Evolutionary conservation across 2,329 filamentous ascomycete genomes (phyloP), one percentile per base, ranked within the genome.

Genomic region (Penicillium sp.): DNA sequence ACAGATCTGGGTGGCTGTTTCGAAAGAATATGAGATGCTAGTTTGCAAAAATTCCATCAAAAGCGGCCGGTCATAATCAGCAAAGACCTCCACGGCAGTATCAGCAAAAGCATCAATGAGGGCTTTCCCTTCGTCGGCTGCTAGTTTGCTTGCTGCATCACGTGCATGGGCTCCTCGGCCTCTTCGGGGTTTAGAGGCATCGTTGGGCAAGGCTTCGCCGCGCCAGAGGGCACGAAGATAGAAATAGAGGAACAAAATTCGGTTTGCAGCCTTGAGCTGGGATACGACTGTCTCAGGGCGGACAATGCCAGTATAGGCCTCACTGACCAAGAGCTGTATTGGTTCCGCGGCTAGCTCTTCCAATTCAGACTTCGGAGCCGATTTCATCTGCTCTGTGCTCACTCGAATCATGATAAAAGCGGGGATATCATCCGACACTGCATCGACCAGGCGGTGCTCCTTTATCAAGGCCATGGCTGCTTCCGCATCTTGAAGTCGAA

Each of bases 401-500:
- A 99, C 90, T n/a, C 93, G 87, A 55, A 99, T 85, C 65, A 92
- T 84, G 58, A 99, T 89, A 69, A 99, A 91, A 38, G 91, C 89
- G 4, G 93, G 89, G 38, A 99, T 93, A 73, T 99, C 93, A 70
- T 97, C 93, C 0, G 87, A 87, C 13, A 98, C 88, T 1, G 92
- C 89, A 70, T 96, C 93, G 0, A 96, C 88, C n/a, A 99, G 83
- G 73, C 96, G 93, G 69, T 92, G 90, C 42, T 97, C 91, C 62
- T 88, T 87, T 69, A 99, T 96, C 60, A 99, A 79, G 13, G 85
- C 81, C 85, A 99, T 94, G 0, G 92, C 91, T 10, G 90, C 89
- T 72, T 98, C 93, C 0, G 93, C 93, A 77, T 99, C 92, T 72
- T 97, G 93, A 3, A 98, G 84, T 64, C 86, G 88, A 72, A 99